Evolutionary conservation across 1,139 yeast genomes (phyloP).

Genomic region (Yamadazyma sp.): DNA sequence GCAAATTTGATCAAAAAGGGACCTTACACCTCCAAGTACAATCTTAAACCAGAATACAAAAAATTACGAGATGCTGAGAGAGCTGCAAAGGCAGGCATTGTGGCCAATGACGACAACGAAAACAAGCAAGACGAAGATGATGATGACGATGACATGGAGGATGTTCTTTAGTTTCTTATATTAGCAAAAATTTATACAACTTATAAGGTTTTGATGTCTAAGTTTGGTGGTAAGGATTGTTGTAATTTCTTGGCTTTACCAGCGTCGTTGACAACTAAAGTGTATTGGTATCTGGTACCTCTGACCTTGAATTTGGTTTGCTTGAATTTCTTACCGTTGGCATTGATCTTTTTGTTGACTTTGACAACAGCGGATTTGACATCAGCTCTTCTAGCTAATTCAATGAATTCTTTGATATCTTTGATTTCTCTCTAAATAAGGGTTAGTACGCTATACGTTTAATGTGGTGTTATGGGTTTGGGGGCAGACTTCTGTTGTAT

Average conservation of each 20-base stretch:
- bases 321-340: conserved; percentile 83
- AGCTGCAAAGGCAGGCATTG: conserved; percentile 58
- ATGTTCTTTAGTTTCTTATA: conserved; percentile 24
- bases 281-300: conserved; percentile 93
- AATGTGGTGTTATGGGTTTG: neutral
- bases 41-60: conserved; percentile 86
- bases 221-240: conserved; percentile 97
- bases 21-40: conserved; percentile 90
- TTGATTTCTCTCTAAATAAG: conserved; percentile 65
- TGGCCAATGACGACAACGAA: conserved; percentile 36
- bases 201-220: conserved; percentile 73
- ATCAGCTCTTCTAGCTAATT: conserved; percentile 97
- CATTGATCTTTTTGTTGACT: conserved; percentile 82
- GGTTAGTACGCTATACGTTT: conserved; percentile 21
- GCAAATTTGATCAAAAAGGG: conserved; percentile 92
- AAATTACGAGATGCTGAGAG: conserved; percentile 76
- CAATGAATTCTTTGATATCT: conserved; percentile 97
- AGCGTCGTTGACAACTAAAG: conserved; percentile 93
- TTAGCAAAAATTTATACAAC: conserved; percentile 16
- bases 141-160: conserved; percentile 43
- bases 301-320: conserved; percentile 99
- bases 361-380: conserved; percentile 89
- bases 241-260: conserved; percentile 98
- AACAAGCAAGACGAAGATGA: conserved; percentile 52
- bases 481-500: too few species aligned